These are phyloP conservation scores for Begonia fuchsioides DNA, from an alignment of 306 rosid genomes.

Conservation along the genomic window DNA sequence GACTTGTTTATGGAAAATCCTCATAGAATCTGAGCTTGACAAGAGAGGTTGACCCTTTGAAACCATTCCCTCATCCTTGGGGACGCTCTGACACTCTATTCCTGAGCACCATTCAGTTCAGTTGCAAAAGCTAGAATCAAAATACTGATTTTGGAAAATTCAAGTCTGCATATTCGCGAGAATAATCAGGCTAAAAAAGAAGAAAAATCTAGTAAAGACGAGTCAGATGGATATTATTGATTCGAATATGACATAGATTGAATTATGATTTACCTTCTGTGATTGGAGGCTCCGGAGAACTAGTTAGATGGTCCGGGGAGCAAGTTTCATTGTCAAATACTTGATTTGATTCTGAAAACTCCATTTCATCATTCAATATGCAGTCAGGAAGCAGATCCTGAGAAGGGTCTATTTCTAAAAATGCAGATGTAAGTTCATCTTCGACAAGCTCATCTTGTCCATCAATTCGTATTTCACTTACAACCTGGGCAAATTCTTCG, in stretches of 20 bases:
- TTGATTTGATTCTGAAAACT: slow-evolving; percentile 9
- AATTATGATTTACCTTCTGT: slow-evolving; percentile 33
- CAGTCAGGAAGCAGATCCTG: slow-evolving; percentile 17
- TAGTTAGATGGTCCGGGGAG: slow-evolving; percentile 16
- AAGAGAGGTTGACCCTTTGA: too few species aligned
- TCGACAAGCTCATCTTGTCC: slow-evolving; percentile 12
- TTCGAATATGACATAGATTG: too few species aligned
- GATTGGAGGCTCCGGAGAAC: slow-evolving; percentile 10
- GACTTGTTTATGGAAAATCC: slow-evolving; percentile 5
- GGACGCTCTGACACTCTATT: not conserved
- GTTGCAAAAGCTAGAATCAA: too few species aligned
- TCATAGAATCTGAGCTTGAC: too few species aligned
- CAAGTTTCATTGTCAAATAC: slow-evolving; percentile 17
- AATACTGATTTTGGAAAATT: too few species aligned
- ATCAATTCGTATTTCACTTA: slow-evolving; percentile 1
- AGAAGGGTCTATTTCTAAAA: slow-evolving; percentile 14
- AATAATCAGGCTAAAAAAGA: not conserved
- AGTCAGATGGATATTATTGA: too few species aligned
- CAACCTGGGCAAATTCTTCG: too few species aligned
- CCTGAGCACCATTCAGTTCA: too few species aligned
- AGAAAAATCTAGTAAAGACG: not conserved
- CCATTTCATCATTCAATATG: slow-evolving; percentile 16
- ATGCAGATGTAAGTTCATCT: not conserved
- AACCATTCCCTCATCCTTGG: slow-evolving; percentile 6
- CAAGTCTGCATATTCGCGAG: too few species aligned